A percentile compares a stretch with the other conserved stretches of the same genome.
Conservation (phyloP, 2,329 filamentous ascomycete species). For the Pseudocercospora eumusae region DNA sequence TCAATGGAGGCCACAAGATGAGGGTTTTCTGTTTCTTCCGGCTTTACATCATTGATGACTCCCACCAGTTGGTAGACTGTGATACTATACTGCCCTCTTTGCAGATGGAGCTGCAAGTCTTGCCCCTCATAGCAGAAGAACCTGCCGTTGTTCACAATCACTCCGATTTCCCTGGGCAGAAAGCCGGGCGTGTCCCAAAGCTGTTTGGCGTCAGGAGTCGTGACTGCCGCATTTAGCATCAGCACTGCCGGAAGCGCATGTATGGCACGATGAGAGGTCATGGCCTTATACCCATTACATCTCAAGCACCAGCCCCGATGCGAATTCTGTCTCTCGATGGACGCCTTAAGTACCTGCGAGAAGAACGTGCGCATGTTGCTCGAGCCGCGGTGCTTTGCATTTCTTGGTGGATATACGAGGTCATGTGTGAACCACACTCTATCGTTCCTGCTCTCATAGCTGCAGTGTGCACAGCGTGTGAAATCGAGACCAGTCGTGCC, state of each 20-base stretch:
- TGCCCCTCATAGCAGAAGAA: conserved; percentile 95
- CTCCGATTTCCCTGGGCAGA: conserved; percentile 89
- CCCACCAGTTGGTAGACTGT: conserved; percentile 90
- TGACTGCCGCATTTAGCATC: conserved; percentile 78
- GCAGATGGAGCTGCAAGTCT: conserved; percentile 76
- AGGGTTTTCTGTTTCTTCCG: conserved; percentile 78
- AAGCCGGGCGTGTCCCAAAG: conserved; percentile 89
- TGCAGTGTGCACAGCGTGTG: conserved; percentile 84
- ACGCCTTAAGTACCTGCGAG: conserved; percentile 87
- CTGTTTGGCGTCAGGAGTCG: conserved; percentile 70
- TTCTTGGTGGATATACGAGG: conserved; percentile 41
- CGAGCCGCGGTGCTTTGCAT: conserved; percentile 35
- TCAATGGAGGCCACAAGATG: conserved; percentile 92
- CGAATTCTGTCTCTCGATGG: conserved; percentile 84
- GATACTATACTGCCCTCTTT: conserved; percentile 76
- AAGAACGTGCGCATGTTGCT: conserved; percentile 54
- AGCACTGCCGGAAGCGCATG: conserved; percentile 81
- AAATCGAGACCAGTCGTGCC: conserved; percentile 70
- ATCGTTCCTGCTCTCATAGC: conserved; percentile 78
- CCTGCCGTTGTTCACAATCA: conserved; percentile 87
- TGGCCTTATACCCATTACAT: conserved; percentile 86
- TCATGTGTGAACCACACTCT: conserved; percentile 68
- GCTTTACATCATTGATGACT: conserved; percentile 85
- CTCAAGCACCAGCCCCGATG: conserved; percentile 90
- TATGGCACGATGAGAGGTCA: conserved; percentile 81